phyloP scores from a whole-genome alignment of 177 flowering plant genomes.

The Vitis hybrid region DNA sequence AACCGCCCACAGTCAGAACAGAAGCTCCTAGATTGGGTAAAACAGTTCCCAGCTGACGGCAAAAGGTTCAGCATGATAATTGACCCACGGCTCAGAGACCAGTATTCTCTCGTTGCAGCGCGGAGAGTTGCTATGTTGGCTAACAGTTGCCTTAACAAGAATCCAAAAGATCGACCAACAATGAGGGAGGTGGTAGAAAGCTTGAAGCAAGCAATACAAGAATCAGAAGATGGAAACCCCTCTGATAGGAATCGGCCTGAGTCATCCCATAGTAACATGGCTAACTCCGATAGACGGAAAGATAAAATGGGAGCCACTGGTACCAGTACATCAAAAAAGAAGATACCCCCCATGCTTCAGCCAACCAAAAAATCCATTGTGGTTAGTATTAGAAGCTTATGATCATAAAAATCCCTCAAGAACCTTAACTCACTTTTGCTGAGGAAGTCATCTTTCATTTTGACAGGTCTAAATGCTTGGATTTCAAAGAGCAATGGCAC shows the following conservation, averaged over 20 bases:
- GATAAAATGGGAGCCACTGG: not conserved
- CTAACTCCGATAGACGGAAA: not conserved
- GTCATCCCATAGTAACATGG: constrained; percentile 5
- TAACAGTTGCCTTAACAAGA: constrained; percentile 51
- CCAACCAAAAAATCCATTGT: too few relatives aligned
- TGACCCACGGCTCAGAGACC: constrained; percentile 50
- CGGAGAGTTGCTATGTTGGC: constrained; percentile 58
- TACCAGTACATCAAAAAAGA: not conserved
- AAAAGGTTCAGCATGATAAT: constrained; percentile 55
- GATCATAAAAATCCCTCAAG: too few relatives aligned
- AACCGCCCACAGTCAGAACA: constrained; percentile 50
- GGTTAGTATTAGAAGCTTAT: too few relatives aligned
- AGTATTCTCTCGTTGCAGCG: constrained; percentile 45
- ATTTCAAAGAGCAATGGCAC: not conserved
- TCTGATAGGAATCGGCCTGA: constrained; percentile 8
- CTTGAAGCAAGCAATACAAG: constrained; percentile 42
- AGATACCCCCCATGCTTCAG: too few relatives aligned
- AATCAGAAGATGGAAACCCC: constrained; percentile 24
- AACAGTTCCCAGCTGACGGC: constrained; percentile 57
- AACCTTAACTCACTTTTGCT: too few relatives aligned
- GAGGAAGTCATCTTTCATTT: not conserved
- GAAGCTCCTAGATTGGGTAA: constrained; percentile 72
- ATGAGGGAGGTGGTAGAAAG: constrained; percentile 56
- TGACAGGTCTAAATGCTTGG: not conserved
- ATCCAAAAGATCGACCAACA: constrained; percentile 46